Evolutionary conservation across 176 grass and related monocot genomes (phyloP).

Genomic region (Elymus sibiricus): DNA sequence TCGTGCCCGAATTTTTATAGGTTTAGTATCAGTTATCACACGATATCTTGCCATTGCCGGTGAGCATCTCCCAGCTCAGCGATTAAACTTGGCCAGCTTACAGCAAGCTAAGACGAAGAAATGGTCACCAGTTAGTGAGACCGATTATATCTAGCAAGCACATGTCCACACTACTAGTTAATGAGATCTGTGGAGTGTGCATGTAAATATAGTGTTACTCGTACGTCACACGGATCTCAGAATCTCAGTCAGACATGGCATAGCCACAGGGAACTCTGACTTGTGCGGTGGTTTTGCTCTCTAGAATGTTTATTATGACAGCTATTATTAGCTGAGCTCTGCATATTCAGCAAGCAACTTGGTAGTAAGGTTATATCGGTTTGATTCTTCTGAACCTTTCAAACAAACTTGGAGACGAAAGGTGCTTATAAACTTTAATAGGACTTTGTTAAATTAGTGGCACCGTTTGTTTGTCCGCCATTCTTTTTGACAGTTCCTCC

Average conservation of each 20-base stretch:
- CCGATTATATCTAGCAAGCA: background rate
- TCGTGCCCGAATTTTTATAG: conserved; percentile 3
- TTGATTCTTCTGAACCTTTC: background rate
- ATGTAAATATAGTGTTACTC: background rate
- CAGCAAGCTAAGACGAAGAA: conserved; percentile 1
- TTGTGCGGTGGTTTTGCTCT: background rate
- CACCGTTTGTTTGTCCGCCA: background rate
- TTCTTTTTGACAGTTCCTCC: background rate
- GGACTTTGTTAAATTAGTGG: background rate
- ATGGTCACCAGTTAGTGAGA: background rate
- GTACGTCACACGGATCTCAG: conserved; percentile 26
- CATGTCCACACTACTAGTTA: background rate
- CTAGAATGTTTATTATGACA: background rate
- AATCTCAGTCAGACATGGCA: background rate
- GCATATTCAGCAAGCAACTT: conserved; percentile 22
- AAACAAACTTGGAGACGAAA: background rate
- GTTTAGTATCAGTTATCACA: background rate
- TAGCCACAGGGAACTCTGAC: background rate
- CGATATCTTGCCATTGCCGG: background rate
- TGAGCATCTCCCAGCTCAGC: conserved; percentile 13
- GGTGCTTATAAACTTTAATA: background rate
- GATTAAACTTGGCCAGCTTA: background rate
- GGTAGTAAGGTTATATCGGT: background rate
- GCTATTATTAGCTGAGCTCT: background rate
- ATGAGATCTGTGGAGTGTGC: background rate